These are phyloP conservation scores for Pistacia atlantica DNA, from an alignment of 345 rosid species.

Conservation along the genomic window DNA sequence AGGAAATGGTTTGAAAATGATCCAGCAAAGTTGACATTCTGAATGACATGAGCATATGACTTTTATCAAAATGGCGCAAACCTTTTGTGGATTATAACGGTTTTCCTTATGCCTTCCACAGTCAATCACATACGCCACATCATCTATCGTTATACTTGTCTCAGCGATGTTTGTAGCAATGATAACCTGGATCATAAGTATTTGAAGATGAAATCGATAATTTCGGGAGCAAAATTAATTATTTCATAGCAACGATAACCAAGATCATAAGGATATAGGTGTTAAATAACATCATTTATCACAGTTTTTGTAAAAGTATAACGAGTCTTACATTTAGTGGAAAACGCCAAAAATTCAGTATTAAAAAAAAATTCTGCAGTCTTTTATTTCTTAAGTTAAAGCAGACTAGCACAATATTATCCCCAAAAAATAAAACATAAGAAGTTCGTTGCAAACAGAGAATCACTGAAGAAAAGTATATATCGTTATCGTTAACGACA, in stretches of 20 bases:
- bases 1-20: not conserved
- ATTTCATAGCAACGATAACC: not conserved
- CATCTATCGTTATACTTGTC: constrained; percentile 94
- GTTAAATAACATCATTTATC: not conserved
- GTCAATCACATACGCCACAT: constrained; percentile 89
- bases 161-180: constrained; percentile 89
- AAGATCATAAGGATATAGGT: not conserved
- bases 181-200: constrained; percentile 61
- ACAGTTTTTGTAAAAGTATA: not conserved
- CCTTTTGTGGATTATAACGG: constrained; percentile 95
- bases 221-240: not conserved
- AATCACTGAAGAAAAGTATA: not conserved
- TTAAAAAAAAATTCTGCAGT: not conserved
- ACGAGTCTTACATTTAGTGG: not conserved
- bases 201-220: not conserved
- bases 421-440: not conserved
- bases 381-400: not conserved
- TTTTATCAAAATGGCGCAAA: constrained; percentile 25
- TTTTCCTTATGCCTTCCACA: constrained; percentile 95
- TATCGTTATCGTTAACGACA: not conserved
- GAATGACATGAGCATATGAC: not conserved
- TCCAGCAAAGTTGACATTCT: not conserved
- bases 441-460: not conserved
- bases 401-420: not conserved
- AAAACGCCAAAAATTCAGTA: not conserved